phyloP scores from a whole-genome alignment of 441 rosid genomes.

The Erodium moschatum region DNA sequence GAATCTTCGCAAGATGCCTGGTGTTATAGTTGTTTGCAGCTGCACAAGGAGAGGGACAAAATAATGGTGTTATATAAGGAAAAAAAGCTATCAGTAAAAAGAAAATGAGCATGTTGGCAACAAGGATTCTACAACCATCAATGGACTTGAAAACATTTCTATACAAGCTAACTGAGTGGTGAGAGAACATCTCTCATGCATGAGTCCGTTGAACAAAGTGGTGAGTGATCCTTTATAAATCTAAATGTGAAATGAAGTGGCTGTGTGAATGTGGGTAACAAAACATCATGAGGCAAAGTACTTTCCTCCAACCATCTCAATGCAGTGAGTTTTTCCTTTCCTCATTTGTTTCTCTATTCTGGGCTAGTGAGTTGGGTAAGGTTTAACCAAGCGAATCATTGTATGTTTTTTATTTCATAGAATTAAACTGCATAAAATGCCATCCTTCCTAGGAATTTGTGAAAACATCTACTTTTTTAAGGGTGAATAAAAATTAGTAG shows the following conservation, averaged over 20 bases:
- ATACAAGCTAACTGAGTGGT: not conserved
- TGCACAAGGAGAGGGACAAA: conserved; percentile 22
- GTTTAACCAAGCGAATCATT: not conserved
- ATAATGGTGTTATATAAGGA: not conserved
- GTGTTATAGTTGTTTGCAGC: conserved; percentile 67
- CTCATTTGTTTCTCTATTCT: not conserved
- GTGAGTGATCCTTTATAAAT: not conserved
- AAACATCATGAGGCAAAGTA: not conserved
- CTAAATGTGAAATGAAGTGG: not conserved
- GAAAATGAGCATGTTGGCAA: not conserved
- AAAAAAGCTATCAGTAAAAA: not conserved
- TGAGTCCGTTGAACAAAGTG: not conserved
- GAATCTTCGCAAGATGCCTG: conserved; percentile 77
- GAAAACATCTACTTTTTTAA: not conserved
- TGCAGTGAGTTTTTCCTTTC: not conserved
- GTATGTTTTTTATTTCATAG: not conserved
- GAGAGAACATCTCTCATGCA: not conserved
- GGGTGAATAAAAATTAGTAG: not conserved
- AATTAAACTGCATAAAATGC: not conserved
- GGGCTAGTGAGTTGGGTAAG: not conserved
- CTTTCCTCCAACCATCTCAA: not conserved
- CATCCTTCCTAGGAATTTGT: not conserved
- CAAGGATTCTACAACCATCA: not conserved
- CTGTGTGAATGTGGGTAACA: not conserved
- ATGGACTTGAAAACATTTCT: not conserved